Base-by-base conservation (phyloP, 192 early-diverging fungal genomes). In the Backusella macrospora region DNA sequence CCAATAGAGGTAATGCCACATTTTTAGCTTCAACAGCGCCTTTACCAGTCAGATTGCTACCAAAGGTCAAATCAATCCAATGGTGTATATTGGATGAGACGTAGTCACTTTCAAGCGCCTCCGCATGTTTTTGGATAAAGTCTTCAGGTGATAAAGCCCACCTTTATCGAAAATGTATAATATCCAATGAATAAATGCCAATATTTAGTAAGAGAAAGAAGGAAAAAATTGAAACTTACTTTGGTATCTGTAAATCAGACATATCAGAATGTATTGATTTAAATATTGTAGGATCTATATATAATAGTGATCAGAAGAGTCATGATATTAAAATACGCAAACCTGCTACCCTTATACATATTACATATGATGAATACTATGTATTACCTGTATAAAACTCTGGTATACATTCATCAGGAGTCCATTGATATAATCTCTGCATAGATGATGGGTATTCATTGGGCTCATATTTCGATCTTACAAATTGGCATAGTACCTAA, bases 21-120 rank as follows among this genome's bases (percentile, higher is more conserved):
- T 96, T 96, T 76, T 91, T 81, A 2, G 95, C 89, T 29, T 89
- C 86, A 6, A 92, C 83, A 2, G 93, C 93, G 21, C 88, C 89
- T 72, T 89, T 87, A 68, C 80, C 95, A 0, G 89, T 89, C 63
- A 96, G 86, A 73, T 92, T 92, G 73, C 89, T 94, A 26, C 95
- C 95, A 86, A 94, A 96, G 0, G 93, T 95, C 38, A 96, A 77
- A 78, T 96, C 94, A 49, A 96, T 93, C 95, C 95, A 96, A 62
- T 89, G 78, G 73, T 96, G 92, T 15, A 96, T 71, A 48, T 93
- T 84, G 1, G 77, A 74, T 0, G 93, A 94, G 1, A 96, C 94
- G 78, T 91, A 89, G 12, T 94, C 90, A 39, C 89, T 82, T 72
- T 91, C 90, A 6, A 91, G 76, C 0, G 92, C 92, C 49, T 92